phyloP scores from a whole-genome alignment of 2,329 filamentous ascomycete species.

The Trichoderma sp. region DNA sequence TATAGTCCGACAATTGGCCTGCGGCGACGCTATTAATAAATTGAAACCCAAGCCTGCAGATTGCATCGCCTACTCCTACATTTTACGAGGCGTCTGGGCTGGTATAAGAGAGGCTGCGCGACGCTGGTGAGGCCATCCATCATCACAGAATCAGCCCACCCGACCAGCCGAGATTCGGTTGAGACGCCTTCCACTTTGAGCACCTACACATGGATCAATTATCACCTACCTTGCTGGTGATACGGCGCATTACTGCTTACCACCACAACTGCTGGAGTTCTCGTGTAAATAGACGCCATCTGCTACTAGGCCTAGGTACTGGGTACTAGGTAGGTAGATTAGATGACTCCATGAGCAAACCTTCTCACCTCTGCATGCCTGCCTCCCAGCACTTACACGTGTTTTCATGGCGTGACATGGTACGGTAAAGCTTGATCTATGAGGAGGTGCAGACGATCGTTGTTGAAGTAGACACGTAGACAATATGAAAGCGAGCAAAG shows the following conservation, averaged over 20 bases:
- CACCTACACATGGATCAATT: background rate
- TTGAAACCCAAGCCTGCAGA: background rate
- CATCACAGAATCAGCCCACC: constrained; percentile 15
- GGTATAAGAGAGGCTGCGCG: background rate
- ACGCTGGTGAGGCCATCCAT: constrained; percentile 13
- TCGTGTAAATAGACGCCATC: background rate
- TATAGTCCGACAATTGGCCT: background rate
- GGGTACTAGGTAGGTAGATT: background rate
- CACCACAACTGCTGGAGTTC: background rate
- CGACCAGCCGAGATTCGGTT: background rate
- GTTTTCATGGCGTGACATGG: constrained; percentile 11
- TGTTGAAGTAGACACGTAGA: background rate
- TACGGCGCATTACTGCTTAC: background rate
- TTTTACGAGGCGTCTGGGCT: background rate
- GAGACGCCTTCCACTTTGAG: constrained; percentile 16
- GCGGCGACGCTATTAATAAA: background rate
- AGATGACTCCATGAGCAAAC: background rate
- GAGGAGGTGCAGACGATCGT: background rate
- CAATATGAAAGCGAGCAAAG: background rate
- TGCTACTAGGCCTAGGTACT: background rate
- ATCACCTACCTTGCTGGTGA: constrained; percentile 2
- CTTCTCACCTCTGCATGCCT: background rate
- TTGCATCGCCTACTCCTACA: background rate
- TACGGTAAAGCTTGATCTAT: background rate
- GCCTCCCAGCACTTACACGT: background rate